Evolutionary conservation across 331 rosid species (phyloP).

Genomic region (Malus hybrid): DNA sequence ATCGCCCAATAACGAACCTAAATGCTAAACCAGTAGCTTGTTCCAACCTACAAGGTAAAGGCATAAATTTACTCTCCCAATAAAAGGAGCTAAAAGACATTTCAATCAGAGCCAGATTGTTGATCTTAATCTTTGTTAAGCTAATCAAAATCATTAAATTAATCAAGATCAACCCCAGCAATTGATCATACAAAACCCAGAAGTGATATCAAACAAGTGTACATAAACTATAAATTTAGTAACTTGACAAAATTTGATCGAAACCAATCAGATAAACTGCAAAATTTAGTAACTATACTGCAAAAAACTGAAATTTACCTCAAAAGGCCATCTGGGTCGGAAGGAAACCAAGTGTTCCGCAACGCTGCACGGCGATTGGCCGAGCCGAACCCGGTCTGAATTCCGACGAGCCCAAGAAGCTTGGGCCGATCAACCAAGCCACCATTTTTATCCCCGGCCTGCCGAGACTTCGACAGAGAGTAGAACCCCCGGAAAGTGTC

Average conservation of each 20-base stretch:
- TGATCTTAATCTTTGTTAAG: not conserved
- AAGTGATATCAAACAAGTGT: not conserved
- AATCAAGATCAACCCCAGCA: not conserved
- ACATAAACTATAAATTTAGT: not conserved
- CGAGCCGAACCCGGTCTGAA: constrained; percentile 19
- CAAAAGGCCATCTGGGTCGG: constrained; percentile 23
- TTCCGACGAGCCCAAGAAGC: constrained; percentile 34
- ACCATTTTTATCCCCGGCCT: not conserved
- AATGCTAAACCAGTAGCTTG: constrained; percentile 35
- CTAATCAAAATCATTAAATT: not conserved
- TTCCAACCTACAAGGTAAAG: constrained; percentile 18
- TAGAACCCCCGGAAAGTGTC: constrained; percentile 29
- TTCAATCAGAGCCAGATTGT: not conserved
- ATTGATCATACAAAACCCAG: not conserved
- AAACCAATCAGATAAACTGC: not conserved
- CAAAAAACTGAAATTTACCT: not conserved
- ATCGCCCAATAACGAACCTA: constrained; percentile 27
- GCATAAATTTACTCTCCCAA: not conserved
- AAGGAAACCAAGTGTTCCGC: constrained; percentile 30
- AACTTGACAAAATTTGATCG: not conserved
- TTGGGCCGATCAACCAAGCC: constrained; percentile 27
- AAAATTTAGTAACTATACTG: not conserved
- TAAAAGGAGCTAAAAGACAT: not conserved
- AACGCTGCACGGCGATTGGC: constrained; percentile 26
- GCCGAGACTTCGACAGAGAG: constrained; percentile 3